Evolutionary conservation across 2,329 filamentous ascomycete species (phyloP), one percentile per base, ranked within the genome.

Genomic region (Colletotrichum theobromicola): DNA sequence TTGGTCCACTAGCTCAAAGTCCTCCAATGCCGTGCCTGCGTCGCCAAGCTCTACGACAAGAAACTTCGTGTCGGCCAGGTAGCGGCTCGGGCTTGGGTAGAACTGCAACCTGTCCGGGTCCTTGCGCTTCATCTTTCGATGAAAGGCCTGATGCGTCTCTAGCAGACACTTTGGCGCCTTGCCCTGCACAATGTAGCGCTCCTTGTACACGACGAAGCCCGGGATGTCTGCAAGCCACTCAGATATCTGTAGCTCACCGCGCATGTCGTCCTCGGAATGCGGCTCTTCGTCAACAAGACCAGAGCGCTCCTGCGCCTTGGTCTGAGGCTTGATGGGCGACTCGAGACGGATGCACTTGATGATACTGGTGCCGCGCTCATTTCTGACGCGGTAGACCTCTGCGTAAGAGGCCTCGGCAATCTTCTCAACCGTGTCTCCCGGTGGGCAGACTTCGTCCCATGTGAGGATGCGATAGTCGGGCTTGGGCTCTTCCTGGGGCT

Each of bases 391-490:
- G 77, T 93, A 93, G 12, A 93, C 90, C 79, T 93, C 91, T 7
- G 91, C 91, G 77, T 90, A 93, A 3, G 91, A 93, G 7, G 91
- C 91, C 79, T 93, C 91, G 12, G 91, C 91, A 65, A 93, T 93
- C 82, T 93, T 93, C 57, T 87, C 85, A 63, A 93, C 90, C 42
- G 82, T 81, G 78, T 90, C 88, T 18, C 85, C 87, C 0, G 85
- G 82, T 0, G 88, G 88, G 63, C 90, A 90, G 34, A 93, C 85
- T 67, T 92, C 90, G 34, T 86, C 82, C 91, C 91, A 93, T 2
- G 85, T 85, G 53, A 92, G 81, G 7, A 87, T 78, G 5, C 87
- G 85, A 18, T 90, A 81, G 9, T 78, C 75, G 7, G 76, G 67
- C 55, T 81, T 79, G 4, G 64, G 53, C 21, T 53, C 24, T 30